Evolutionary conservation across 164 flowering plant species (phyloP).

Genomic region (Berberis thunbergii): DNA sequence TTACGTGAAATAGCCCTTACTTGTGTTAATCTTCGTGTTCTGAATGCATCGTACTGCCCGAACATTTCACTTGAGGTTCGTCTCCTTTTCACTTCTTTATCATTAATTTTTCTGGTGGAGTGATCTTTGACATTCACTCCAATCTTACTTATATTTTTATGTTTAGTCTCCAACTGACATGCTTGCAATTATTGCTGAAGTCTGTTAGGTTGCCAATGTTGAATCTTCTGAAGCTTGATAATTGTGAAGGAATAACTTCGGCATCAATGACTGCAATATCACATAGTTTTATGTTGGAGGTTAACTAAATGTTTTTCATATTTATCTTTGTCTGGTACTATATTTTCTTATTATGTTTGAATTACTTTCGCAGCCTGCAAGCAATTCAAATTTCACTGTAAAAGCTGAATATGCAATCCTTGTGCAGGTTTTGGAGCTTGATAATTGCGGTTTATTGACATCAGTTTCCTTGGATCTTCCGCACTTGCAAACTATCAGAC

Average conservation of each 20-base stretch:
- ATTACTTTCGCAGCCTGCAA: too few species aligned
- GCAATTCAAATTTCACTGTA: not conserved
- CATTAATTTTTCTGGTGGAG: not conserved
- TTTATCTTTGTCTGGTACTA: not conserved
- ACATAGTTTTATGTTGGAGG: conserved; percentile 65
- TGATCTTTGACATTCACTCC: not conserved
- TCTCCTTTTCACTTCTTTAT: not conserved
- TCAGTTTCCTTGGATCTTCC: conserved; percentile 76
- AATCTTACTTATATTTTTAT: not conserved
- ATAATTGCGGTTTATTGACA: conserved; percentile 67
- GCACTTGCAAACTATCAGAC: conserved; percentile 54
- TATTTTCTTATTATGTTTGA: not conserved
- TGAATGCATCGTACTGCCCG: conserved; percentile 96
- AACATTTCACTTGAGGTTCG: conserved; percentile 89
- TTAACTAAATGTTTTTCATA: conserved; percentile 13
- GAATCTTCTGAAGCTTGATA: conserved; percentile 77
- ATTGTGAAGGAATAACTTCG: conserved; percentile 92
- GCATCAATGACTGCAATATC: conserved; percentile 85
- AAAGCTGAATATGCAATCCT: not conserved
- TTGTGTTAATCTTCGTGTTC: conserved; percentile 57
- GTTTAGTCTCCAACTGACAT: not conserved
- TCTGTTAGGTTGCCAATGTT: conserved; percentile 74
- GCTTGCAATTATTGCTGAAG: conserved; percentile 24
- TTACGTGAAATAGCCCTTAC: conserved; percentile 60
- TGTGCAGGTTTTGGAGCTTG: conserved; percentile 80